These are phyloP conservation scores for Lolium perenne DNA, from an alignment of 176 grass and related monocot genomes.

Conservation along the genomic window DNA sequence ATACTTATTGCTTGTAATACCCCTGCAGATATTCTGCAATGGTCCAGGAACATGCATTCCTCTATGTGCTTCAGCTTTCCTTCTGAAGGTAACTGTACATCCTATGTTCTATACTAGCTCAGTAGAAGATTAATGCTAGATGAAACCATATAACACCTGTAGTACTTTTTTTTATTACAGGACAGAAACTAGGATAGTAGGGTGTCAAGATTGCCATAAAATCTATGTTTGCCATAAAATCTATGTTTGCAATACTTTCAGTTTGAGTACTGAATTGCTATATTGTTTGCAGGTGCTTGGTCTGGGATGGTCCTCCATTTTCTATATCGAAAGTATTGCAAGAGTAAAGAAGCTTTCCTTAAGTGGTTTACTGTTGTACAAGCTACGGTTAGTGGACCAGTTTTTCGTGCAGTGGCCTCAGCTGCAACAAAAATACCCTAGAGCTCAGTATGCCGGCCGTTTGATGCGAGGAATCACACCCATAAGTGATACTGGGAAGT, in stretches of 20 bases:
- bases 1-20: constrained; percentile 38
- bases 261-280: constrained; percentile 17
- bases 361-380: constrained; percentile 85
- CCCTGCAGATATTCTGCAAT: constrained; percentile 87
- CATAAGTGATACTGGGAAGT: not conserved
- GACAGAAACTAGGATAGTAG: no score
- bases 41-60: constrained; percentile 92
- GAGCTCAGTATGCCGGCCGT: constrained; percentile 59
- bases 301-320: constrained; percentile 71
- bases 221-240: no score
- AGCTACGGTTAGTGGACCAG: constrained; percentile 72
- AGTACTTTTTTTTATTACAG: no score
- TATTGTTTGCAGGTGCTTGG: constrained; percentile 64
- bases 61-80: constrained; percentile 74
- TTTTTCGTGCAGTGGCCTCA: constrained; percentile 91
- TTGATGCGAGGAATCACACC: constrained; percentile 61
- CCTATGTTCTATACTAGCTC: not conserved
- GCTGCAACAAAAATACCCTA: constrained; percentile 69
- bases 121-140: no score
- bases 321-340: constrained; percentile 95
- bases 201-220: no score
- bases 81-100: constrained; percentile 69
- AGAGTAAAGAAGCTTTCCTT: constrained; percentile 85
- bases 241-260: not conserved
- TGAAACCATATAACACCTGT: no score